Evolutionary conservation across 139 green algal species (phyloP).

Genomic region (Parachlorella kessleri): DNA sequence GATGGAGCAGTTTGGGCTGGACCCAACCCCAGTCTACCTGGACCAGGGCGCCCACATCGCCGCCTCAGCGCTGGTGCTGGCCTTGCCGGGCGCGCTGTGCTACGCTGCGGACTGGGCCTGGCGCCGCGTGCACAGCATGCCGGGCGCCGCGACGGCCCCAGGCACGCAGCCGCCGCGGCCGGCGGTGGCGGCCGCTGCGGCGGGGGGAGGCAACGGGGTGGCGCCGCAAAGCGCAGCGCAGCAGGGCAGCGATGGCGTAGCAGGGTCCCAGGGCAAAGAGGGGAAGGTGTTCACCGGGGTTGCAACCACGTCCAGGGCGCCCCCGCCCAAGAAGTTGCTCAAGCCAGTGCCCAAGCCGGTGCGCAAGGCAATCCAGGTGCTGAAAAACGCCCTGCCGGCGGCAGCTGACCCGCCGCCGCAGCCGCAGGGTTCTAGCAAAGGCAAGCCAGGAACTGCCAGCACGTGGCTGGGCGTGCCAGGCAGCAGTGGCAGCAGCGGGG

Average conservation of each 20-base stretch:
- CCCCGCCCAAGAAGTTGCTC: not conserved
- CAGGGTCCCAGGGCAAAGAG: no score
- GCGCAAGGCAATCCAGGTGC: not conserved
- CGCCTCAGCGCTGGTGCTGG: conserved; percentile 33
- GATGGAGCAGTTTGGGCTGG: conserved; percentile 31
- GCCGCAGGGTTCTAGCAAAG: no score
- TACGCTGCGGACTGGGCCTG: conserved; percentile 33
- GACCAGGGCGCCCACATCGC: conserved; percentile 27
- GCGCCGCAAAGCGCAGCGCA: not conserved
- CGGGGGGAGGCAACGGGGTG: no score
- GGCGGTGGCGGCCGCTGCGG: not conserved
- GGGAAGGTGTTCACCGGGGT: not conserved
- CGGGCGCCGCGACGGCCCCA: not conserved
- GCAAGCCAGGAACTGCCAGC: no score
- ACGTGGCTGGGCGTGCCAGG: no score
- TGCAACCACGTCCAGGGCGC: no score
- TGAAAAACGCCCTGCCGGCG: not conserved
- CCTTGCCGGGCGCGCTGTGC: conserved; percentile 33
- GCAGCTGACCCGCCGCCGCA: no score
- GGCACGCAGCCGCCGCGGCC: not conserved
- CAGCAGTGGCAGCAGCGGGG: not conserved
- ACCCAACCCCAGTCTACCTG: not conserved
- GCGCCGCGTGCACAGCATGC: not conserved
- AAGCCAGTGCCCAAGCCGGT: not conserved
- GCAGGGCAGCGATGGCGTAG: not conserved